Base-by-base conservation (phyloP, 192 early-diverging fungal genomes). In the Rhizophlyctis rosea region DNA sequence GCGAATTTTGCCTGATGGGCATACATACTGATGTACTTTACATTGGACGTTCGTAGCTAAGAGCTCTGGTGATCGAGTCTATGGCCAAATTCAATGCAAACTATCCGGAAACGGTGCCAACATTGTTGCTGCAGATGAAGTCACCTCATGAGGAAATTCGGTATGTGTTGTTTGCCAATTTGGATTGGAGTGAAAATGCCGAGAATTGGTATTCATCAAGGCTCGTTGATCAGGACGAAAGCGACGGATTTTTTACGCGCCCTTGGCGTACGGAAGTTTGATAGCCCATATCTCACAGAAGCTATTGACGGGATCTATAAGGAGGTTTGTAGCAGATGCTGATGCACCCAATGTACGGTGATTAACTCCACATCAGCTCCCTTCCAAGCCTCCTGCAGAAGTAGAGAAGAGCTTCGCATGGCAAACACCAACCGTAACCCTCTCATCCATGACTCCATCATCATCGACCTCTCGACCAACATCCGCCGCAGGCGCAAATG, bases 21-120 rank as follows among this genome's bases (percentile, higher is more conserved):
- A n/a, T n/a, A n/a, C n/a, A n/a, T n/a, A n/a, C n/a, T n/a, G n/a
- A n/a, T n/a, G n/a, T n/a, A n/a, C n/a, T n/a, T n/a, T n/a, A n/a
- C n/a, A n/a, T n/a, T n/a, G n/a, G n/a, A n/a, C 25, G 16, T 9
- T 34, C 18, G 23, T 34, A 77, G 71, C 29, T 72, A 7, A 33
- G 71, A 30, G 54, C 57, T 34, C 21, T 27, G 30, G 31, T 77
- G 16, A 68, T 77, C 18, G 68, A 68, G 18, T 47, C 69, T 14
- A 28, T 77, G 34, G 57, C 58, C 36, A 61, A 68, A 35, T 53
- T 71, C 21, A 55, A 35, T 29, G 44, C 62, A 5, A 54, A 51
- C 21, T 49, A 72, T 34, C 18, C 35, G 11, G 72, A 77, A 23
- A 53, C 73, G 5, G 34, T 81, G 14, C 74, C 73, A 7, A 61